These are phyloP conservation scores for Candida sojae DNA, from an alignment of 1,139 yeast species.

Conservation along the genomic window DNA sequence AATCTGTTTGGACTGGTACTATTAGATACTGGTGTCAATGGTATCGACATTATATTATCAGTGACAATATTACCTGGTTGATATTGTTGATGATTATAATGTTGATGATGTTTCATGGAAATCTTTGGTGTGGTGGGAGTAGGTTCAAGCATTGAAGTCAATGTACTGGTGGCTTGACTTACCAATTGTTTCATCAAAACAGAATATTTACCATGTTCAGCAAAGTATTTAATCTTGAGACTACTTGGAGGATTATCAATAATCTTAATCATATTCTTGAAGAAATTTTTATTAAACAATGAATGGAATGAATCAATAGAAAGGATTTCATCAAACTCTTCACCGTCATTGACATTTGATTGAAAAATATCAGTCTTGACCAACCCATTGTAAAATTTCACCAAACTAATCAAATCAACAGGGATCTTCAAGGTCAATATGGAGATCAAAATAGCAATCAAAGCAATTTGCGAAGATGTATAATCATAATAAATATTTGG, in stretches of 20 bases:
- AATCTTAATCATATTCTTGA: conserved; percentile 37
- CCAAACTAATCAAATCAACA: conserved; percentile 23
- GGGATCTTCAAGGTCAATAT: conserved; percentile 31
- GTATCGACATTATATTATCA: conserved; percentile 12
- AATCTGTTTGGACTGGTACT: conserved; percentile 26
- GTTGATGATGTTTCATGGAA: background rate
- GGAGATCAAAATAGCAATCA: conserved; percentile 45
- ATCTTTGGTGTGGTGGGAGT: conserved; percentile 13
- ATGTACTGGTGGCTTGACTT: conserved; percentile 21
- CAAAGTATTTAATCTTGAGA: conserved; percentile 43
- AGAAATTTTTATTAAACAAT: conserved; percentile 22
- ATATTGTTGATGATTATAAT: background rate
- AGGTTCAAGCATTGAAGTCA: conserved; percentile 11
- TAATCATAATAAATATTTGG: conserved; percentile 58
- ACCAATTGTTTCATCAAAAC: conserved; percentile 40
- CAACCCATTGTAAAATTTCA: conserved; percentile 24
- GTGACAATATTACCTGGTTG: conserved; percentile 1
- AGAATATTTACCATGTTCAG: conserved; percentile 36
- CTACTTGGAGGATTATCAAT: conserved; percentile 50
- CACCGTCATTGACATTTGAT: conserved; percentile 10
- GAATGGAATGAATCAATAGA: conserved; percentile 20
- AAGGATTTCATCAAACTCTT: conserved; percentile 17
- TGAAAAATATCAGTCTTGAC: conserved; percentile 18
- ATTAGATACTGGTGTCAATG: conserved; percentile 30
- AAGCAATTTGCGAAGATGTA: conserved; percentile 56